Conservation (phyloP, 345 rosid genomes). For the Litchi chinensis region DNA sequence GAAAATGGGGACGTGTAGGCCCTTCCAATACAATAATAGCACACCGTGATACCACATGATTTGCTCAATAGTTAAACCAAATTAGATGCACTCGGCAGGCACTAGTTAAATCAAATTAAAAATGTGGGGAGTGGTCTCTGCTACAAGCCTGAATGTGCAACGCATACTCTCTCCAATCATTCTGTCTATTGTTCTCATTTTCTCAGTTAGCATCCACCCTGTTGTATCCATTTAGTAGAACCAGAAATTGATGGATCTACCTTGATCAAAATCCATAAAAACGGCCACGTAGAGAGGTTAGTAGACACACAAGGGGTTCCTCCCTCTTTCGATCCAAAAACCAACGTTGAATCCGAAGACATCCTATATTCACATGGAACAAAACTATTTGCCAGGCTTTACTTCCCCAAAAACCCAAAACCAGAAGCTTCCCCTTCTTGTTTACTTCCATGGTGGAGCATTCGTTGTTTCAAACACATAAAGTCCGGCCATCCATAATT, state of each 20-base stretch:
- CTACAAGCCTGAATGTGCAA: no score
- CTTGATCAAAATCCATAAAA: constrained; percentile 35
- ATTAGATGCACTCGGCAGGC: no score
- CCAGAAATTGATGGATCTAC: constrained; percentile 37
- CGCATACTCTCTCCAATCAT: no score
- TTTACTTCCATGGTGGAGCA: constrained; percentile 38
- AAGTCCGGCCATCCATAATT: constrained; percentile 24
- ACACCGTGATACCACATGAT: no score
- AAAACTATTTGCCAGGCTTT: constrained; percentile 37
- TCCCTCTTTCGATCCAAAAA: constrained; percentile 27
- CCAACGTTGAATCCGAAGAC: constrained; percentile 54
- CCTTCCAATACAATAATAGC: no score
- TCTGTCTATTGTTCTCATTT: no score
- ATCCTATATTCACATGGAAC: constrained; percentile 21
- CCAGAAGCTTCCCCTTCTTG: constrained; percentile 39
- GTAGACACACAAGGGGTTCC: constrained; percentile 29
- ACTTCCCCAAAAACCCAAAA: constrained; percentile 31
- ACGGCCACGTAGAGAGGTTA: constrained; percentile 55
- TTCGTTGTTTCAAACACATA: constrained; percentile 35
- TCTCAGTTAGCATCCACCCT: not conserved
- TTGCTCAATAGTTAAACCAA: no score
- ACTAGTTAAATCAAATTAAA: no score
- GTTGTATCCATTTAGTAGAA: constrained; percentile 28
- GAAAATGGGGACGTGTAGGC: no score
- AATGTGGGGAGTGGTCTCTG: no score